phyloP scores from a whole-genome alignment of 495 filamentous ascomycete species.

The Chaetomidium leptoderma region DNA sequence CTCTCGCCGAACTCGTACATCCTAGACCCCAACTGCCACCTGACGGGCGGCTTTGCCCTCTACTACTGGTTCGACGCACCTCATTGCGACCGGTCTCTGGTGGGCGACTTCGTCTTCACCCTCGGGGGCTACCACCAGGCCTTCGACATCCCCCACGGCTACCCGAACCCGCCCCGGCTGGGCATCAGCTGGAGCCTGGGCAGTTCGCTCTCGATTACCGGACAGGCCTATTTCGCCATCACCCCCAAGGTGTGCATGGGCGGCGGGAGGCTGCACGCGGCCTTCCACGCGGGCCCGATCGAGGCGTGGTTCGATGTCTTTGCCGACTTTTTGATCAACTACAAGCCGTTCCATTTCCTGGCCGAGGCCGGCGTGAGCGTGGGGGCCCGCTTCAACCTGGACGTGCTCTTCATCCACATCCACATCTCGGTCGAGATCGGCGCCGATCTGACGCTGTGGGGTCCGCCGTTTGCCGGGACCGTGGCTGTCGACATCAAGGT shows the following conservation, averaged over 20 bases:
- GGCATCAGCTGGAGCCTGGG: constrained; percentile 40
- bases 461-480: constrained; percentile 37
- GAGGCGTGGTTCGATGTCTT: constrained; percentile 42
- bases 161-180: constrained; percentile 44
- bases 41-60: constrained; percentile 48
- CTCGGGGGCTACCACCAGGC: constrained; percentile 49
- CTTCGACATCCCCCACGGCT: constrained; percentile 36
- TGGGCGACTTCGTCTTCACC: constrained; percentile 50
- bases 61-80: constrained; percentile 41
- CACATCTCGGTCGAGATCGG: constrained; percentile 35
- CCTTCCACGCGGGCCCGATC: constrained; percentile 31
- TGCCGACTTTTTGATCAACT: constrained; percentile 50
- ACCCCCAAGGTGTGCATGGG: constrained; percentile 50
- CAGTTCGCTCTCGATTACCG: constrained; percentile 34
- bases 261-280: constrained; percentile 36
- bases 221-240: constrained; percentile 50
- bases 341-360: constrained; percentile 45
- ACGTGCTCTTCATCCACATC: constrained; percentile 35
- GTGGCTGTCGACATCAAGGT: constrained; percentile 45
- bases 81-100: background rate
- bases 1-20: constrained; percentile 44
- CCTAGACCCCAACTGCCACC: constrained; percentile 40
- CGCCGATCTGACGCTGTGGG: constrained; percentile 37
- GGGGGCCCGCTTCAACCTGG: constrained; percentile 38
- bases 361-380: constrained; percentile 37